phyloP scores from a whole-genome alignment of 2,329 filamentous ascomycete species.

The Leptodontidium sp. region DNA sequence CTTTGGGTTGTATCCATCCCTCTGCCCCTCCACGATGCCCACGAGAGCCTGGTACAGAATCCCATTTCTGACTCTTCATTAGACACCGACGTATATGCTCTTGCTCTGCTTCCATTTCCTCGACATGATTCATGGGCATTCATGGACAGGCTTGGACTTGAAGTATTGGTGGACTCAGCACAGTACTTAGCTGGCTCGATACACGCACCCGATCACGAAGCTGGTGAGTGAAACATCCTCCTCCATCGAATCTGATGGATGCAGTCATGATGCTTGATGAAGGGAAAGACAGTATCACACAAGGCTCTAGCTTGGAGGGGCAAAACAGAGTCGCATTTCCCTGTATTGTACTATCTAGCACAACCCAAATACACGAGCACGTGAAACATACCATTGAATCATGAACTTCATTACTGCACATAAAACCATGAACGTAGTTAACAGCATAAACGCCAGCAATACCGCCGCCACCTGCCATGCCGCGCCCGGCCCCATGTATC shows the following conservation, averaged over 20 bases:
- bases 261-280: neutral
- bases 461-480: conserved; percentile 8
- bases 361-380: neutral
- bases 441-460: conserved; percentile 3
- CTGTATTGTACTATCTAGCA: neutral
- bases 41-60: too few species aligned
- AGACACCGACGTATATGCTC: too few species aligned
- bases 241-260: too few species aligned
- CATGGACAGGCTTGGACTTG: too few species aligned
- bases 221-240: neutral
- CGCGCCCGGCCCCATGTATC: neutral
- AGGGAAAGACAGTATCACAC: neutral
- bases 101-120: too few species aligned
- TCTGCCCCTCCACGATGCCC: too few species aligned
- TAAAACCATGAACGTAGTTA: neutral
- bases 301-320: neutral
- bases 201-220: neutral
- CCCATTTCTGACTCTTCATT: too few species aligned
- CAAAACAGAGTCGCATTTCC: neutral
- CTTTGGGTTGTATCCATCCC: too few species aligned
- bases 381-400: neutral
- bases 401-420: conserved; percentile 22
- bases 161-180: too few species aligned
- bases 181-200: too few species aligned
- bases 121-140: too few species aligned